Conservation (phyloP, 129 eudicot genomes). For the Helianthus tuberosus region DNA sequence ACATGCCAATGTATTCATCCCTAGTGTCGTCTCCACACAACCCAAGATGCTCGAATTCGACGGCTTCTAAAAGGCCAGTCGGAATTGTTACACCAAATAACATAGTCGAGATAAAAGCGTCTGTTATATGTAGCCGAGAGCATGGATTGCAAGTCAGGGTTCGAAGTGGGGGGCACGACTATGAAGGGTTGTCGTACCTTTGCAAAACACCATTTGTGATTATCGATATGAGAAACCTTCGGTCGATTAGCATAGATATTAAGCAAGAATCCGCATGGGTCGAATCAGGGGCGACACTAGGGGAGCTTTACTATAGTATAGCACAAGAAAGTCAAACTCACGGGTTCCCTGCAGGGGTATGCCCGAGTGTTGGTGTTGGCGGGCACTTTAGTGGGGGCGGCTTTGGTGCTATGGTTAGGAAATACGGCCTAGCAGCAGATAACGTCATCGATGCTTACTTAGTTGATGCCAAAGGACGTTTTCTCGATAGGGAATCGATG, state of each 20-base stretch:
- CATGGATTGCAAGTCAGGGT: slow-evolving; percentile 43
- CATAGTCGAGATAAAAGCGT: slow-evolving; percentile 35
- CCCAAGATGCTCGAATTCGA: slow-evolving; percentile 38
- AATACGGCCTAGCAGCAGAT: slow-evolving; percentile 67
- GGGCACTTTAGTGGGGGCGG: slow-evolving; percentile 79
- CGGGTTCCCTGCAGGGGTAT: slow-evolving; percentile 55
- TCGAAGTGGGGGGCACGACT: slow-evolving; percentile 69
- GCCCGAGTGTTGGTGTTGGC: slow-evolving; percentile 64
- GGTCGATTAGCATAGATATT: slow-evolving; percentile 34
- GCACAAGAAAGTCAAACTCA: slow-evolving; percentile 40
- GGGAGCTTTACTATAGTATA: slow-evolving; percentile 52
- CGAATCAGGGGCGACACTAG: slow-evolving; percentile 54
- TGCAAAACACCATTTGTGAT: slow-evolving; percentile 48
- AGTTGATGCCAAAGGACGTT: slow-evolving; percentile 43
- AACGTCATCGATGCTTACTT: slow-evolving; percentile 53
- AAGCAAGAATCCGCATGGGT: slow-evolving; percentile 52
- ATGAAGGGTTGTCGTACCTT: slow-evolving; percentile 59
- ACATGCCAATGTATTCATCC: slow-evolving; percentile 39
- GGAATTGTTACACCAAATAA: slow-evolving; percentile 46
- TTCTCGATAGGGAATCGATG: slow-evolving; percentile 43
- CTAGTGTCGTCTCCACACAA: slow-evolving; percentile 47
- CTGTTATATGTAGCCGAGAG: slow-evolving; percentile 38
- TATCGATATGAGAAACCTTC: slow-evolving; percentile 50
- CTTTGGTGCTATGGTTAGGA: slow-evolving; percentile 59
- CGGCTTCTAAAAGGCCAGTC: slow-evolving; percentile 26